A percentile compares a stretch with the other conserved stretches of the same genome.
Evolutionary conservation across 192 early-diverging fungal species (phyloP).

Genomic region (Gamsiella multidivaricata): DNA sequence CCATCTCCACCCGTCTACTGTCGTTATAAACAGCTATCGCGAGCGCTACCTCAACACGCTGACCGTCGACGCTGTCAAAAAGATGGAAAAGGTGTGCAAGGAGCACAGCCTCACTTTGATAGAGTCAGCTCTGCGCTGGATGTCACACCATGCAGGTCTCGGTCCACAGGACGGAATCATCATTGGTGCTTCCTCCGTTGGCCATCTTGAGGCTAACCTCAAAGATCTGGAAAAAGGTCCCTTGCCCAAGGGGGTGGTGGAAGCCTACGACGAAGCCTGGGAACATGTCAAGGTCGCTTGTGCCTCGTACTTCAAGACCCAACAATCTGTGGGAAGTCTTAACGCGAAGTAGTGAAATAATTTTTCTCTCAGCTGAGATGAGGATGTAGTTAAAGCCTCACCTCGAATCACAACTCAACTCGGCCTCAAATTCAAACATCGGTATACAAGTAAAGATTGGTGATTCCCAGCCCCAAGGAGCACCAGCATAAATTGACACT

Average conservation of each 20-base stretch:
- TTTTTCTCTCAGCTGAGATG: too few relatives aligned
- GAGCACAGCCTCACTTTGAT: conserved; percentile 11
- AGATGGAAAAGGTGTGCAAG: conserved; percentile 30
- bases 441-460: too few relatives aligned
- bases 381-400: too few relatives aligned
- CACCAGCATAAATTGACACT: too few relatives aligned
- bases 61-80: conserved; percentile 60
- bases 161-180: conserved; percentile 21
- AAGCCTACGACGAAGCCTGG: conserved; percentile 67
- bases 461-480: too few relatives aligned
- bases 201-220: conserved; percentile 54
- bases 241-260: conserved; percentile 57
- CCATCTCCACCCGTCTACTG: too few relatives aligned
- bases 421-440: too few relatives aligned
- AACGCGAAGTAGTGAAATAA: too few relatives aligned
- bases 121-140: conserved; percentile 52
- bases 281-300: conserved; percentile 34
- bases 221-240: conserved; percentile 57
- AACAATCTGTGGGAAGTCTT: too few relatives aligned
- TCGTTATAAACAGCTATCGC: not conserved
- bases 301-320: conserved; percentile 48
- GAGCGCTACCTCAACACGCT: conserved; percentile 47
- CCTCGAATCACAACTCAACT: too few relatives aligned
- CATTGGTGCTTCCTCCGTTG: conserved; percentile 51
- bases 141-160: conserved; percentile 42